These are phyloP conservation scores for Glycine tomentella DNA, from an alignment of 306 rosid species.

Conservation along the genomic window DNA sequence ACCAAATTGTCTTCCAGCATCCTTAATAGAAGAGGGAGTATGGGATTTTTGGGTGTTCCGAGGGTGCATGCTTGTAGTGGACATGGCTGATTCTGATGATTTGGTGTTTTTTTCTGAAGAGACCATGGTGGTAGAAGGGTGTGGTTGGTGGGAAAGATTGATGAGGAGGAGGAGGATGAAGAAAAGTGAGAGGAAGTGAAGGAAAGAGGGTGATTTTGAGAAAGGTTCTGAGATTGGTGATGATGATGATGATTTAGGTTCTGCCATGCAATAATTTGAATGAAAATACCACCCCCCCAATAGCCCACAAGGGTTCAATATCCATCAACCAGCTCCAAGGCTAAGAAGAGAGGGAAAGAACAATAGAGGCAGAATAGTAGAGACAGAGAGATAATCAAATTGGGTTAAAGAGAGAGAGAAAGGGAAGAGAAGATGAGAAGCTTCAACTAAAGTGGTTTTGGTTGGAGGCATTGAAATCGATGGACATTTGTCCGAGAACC, in stretches of 20 bases:
- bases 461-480: constrained; percentile 61
- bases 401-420: constrained; percentile 39
- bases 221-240: constrained; percentile 15
- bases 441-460: constrained; percentile 70
- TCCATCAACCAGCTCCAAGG: constrained; percentile 95
- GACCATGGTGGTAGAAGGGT: constrained; percentile 53
- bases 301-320: constrained; percentile 96
- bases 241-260: constrained; percentile 59
- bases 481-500: constrained; percentile 64
- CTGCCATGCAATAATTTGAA: constrained; percentile 89
- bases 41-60: constrained; percentile 28
- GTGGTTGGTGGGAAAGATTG: constrained; percentile 53
- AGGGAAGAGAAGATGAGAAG: constrained; percentile 58
- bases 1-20: constrained; percentile 60
- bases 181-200: constrained; percentile 63
- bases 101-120: constrained; percentile 41
- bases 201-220: constrained; percentile 43
- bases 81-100: constrained; percentile 9
- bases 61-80: constrained; percentile 55
- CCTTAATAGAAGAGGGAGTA: constrained; percentile 37
- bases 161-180: constrained; percentile 71
- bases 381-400: background rate
- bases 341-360: constrained; percentile 48
- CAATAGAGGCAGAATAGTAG: background rate
- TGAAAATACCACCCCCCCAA: constrained; percentile 97